These are phyloP conservation scores for Cryphonectria nitschkei DNA, from an alignment of 2,329 filamentous ascomycete genomes.

Conservation along the genomic window DNA sequence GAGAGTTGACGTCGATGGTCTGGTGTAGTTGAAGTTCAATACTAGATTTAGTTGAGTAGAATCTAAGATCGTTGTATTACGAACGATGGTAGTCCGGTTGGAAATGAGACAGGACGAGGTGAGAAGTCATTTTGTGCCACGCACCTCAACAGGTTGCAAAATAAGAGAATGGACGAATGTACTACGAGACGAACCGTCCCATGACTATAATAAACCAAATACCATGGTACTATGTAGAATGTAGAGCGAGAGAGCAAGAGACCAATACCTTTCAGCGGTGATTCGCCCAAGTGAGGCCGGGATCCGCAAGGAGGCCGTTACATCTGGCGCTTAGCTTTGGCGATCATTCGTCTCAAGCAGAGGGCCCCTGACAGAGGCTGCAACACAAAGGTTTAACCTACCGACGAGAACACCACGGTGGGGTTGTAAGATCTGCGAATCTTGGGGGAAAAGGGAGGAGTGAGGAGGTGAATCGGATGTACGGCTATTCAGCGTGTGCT, in stretches of 20 bases:
- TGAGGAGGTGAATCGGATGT: slow-evolving; percentile 5
- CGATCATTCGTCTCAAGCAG: slow-evolving; percentile 26
- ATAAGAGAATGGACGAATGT: background rate
- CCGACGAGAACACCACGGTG: background rate
- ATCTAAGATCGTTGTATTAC: background rate
- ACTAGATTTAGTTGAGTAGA: background rate
- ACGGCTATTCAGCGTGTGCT: background rate
- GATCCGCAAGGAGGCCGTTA: slow-evolving; percentile 4
- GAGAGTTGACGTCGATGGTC: background rate
- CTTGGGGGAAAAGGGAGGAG: slow-evolving; percentile 11
- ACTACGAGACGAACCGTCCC: background rate
- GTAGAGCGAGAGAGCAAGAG: background rate
- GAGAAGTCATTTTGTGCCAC: background rate
- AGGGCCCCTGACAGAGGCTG: slow-evolving; percentile 21
- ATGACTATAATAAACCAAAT: background rate
- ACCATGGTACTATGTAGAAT: no score
- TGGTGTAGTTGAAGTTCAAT: background rate
- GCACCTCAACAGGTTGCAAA: background rate
- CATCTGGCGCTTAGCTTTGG: slow-evolving; percentile 21
- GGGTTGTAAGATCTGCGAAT: slow-evolving; percentile 22
- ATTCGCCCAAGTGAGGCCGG: slow-evolving; percentile 17
- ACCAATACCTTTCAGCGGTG: background rate
- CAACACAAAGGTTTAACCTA: background rate
- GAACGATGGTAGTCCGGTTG: background rate
- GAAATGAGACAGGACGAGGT: background rate